Percentiles rank a stretch among this genome's conserved stretches.
These are phyloP conservation scores for Mallotus japonicus DNA, from an alignment of 441 rosid species.

Conservation along the genomic window DNA sequence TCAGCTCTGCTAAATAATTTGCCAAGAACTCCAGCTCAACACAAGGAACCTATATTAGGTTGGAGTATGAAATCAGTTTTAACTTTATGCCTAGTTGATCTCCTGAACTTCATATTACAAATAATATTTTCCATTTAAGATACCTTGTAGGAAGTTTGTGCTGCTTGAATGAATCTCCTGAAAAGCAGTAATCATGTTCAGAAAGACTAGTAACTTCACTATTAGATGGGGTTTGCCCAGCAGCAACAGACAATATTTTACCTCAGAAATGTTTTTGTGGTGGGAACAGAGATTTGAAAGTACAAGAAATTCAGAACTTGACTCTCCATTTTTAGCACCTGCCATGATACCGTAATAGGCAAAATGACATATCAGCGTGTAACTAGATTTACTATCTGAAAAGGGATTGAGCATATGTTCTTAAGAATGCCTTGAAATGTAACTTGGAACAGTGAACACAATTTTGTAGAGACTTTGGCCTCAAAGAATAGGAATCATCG, in stretches of 20 bases:
- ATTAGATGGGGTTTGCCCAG: conserved; percentile 10
- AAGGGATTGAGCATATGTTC: conserved; percentile 1
- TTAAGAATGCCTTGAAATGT: background rate
- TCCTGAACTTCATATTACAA: background rate
- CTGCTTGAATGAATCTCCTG: conserved; percentile 84
- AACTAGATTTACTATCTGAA: conserved; percentile 3
- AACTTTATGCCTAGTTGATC: background rate
- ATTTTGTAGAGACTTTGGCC: background rate
- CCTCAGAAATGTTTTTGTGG: conserved; percentile 85
- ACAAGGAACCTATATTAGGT: conserved; percentile 45
- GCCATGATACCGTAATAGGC: conserved; percentile 31
- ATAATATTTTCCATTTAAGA: conserved; percentile 12
- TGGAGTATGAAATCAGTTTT: conserved; percentile 11
- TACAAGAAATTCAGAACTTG: conserved; percentile 57
- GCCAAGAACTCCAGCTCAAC: conserved; percentile 67
- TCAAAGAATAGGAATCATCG: background rate
- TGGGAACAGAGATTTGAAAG: conserved; percentile 70
- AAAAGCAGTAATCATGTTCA: conserved; percentile 23
- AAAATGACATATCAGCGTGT: conserved; percentile 19
- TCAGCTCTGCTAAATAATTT: conserved; percentile 73
- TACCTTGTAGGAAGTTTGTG: conserved; percentile 67
- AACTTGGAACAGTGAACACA: background rate
- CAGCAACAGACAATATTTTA: conserved; percentile 27
- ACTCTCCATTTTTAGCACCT: conserved; percentile 88
- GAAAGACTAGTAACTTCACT: conserved; percentile 7